Base-by-base conservation (phyloP, 352 stramenopile species). In the Globisporangium nagaii region DNA sequence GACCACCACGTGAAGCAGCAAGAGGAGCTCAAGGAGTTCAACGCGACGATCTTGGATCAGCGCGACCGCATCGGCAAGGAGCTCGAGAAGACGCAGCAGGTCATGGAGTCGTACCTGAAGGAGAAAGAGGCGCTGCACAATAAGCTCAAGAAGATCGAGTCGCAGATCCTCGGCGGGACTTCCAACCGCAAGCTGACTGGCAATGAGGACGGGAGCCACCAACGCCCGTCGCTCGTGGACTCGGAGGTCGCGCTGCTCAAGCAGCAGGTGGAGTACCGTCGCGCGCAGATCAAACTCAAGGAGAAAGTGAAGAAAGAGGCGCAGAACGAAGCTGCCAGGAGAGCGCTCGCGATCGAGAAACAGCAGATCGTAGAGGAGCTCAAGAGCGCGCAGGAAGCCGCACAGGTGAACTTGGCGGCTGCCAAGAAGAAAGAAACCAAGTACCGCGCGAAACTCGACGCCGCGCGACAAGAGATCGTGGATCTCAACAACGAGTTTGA, bases 401-500 rank as follows among this genome's bases (percentile, higher is more conserved):
- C 72, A 5, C 79, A 91, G 43, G 68, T 72, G 1, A 81, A 62
- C 36, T 55, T 90, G 11, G 71, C 58, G 19, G 64, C 73, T 5
- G 68, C 75, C 15, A 71, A 79, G 22, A 88, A 88, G 51, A 88
- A 85, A 37, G 73, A 89, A 28, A 55, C 56, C 35, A 90, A 92
- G 45, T 79, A 83, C 47, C 66, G 79, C 35, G 58, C 66, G 3
- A 93, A 93, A 43, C 61, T 94, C 0, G 79, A 92, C 20, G 67
- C 83, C 1, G 86, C 86, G 13, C 71, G 84, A 2, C 79, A 90
- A 37, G 88, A 97, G 47, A 84, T 96, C n/a, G 65, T 71, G 3
- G 88, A 95, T 46, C 62, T 96, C 6, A 80, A 82, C 43, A 78
- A 73, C 25, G 88, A 96, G 51, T 93, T 95, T 57, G 80, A 93